These are phyloP conservation scores for Coniochaeta sp. DNA, from an alignment of 2,329 filamentous ascomycete genomes.

Conservation along the genomic window DNA sequence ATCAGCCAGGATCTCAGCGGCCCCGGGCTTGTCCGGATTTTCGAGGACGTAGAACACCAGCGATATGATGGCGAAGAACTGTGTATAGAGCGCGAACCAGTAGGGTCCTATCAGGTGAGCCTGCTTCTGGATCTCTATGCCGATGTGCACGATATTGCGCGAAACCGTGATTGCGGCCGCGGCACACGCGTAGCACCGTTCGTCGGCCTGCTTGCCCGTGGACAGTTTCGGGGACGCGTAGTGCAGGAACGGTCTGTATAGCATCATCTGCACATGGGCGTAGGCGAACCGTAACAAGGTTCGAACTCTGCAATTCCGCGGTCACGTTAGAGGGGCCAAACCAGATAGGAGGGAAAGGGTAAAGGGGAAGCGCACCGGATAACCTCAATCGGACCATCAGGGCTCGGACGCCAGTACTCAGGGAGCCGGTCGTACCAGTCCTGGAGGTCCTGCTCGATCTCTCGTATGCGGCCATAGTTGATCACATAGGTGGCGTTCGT, in stretches of 20 bases:
- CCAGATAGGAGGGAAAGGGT: not conserved
- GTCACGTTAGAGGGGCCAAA: not conserved
- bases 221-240: slow-evolving; percentile 64
- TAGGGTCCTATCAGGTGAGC: slow-evolving; percentile 72
- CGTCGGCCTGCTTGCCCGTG: slow-evolving; percentile 55
- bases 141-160: slow-evolving; percentile 72
- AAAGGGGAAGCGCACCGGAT: slow-evolving; percentile 54
- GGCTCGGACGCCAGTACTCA: slow-evolving; percentile 68
- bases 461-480: slow-evolving; percentile 55
- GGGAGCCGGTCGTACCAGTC: slow-evolving; percentile 63
- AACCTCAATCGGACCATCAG: slow-evolving; percentile 66
- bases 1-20: slow-evolving; percentile 76
- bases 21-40: slow-evolving; percentile 67
- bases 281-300: slow-evolving; percentile 74
- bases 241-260: slow-evolving; percentile 78
- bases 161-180: slow-evolving; percentile 55
- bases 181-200: slow-evolving; percentile 69
- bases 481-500: slow-evolving; percentile 51
- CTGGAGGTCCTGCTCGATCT: slow-evolving; percentile 57
- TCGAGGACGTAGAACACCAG: slow-evolving; percentile 75
- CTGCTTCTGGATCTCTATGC: slow-evolving; percentile 67
- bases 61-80: slow-evolving; percentile 51
- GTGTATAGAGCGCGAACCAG: slow-evolving; percentile 68
- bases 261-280: slow-evolving; percentile 73
- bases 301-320: slow-evolving; percentile 42